Evolutionary conservation across 225 moss, liverwort and hornwort genomes (phyloP), one percentile per base, ranked within the genome.

Genomic region (Physcomitrium patens): DNA sequence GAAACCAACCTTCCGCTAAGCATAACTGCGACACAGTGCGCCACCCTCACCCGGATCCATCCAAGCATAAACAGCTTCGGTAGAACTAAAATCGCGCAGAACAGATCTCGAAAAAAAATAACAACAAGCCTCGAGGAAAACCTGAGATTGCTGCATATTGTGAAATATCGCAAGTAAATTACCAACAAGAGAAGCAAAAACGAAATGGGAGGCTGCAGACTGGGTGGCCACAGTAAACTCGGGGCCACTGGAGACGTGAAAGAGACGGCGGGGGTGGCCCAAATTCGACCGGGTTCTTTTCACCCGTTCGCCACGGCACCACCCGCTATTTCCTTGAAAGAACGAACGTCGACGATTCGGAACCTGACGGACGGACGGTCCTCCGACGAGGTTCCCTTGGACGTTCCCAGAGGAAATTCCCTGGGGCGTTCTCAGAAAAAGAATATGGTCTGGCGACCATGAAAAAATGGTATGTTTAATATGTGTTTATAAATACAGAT

Each of bases 221-320:
- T n/a, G n/a, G 28, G 28, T 49, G 45, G 47, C 53, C 60, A 52
- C 59, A 11, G 45, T 69, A 61, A 24, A 53, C 47, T 65, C 2
- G 82, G 64, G 53, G 60, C 27, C 74, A 54, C 12, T 10, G 41
- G 8, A 55, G 26, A 41, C 43, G 17, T 68, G 68, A 49, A 43
- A 17, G 67, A 71, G 75, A 83, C 70, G 44, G 11, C 51, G 44
- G 70, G 44, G 70, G 74, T 64, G 74, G 50, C 68, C 55, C 63
- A 52, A 19, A 2, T 0, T 3, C 19, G 45, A 8, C 31, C 16
- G 16, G 67, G 79, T 44, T 53, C 53, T 0, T 3, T 1, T 28
- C 11, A 24, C 7, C 1, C 0, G 19, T 12, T 7, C 18, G 20
- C 7, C 5, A 22, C 0, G 12, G 9, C n/a, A 1, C 48, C 27